Evolutionary conservation across 768 basidiomycete genomes (phyloP).

Genomic region (Tricholoma sp.): DNA sequence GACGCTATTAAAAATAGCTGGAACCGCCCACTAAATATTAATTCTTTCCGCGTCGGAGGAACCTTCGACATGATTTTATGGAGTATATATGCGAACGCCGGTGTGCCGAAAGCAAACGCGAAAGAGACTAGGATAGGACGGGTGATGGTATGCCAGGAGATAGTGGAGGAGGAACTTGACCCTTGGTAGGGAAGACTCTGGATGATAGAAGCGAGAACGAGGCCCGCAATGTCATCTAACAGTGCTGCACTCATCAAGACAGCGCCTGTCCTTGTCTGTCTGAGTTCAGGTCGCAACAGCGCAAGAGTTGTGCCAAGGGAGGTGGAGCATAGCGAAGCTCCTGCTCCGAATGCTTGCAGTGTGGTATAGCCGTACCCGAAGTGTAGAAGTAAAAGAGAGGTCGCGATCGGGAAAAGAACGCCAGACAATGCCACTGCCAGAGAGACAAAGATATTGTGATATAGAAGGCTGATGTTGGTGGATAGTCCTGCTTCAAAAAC

Average conservation of each 20-base stretch:
- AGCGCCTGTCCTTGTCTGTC: conserved; percentile 46
- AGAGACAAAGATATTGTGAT: conserved; percentile 44
- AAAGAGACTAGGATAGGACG: conserved; percentile 53
- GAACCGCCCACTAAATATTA: conserved; percentile 8
- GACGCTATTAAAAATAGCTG: conserved; percentile 34
- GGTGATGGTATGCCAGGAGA: conserved; percentile 35
- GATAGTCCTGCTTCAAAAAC: conserved; percentile 59
- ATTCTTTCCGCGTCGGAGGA: not conserved
- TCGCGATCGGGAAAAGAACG: conserved; percentile 43
- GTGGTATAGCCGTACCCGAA: conserved; percentile 34
- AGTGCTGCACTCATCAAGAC: conserved; percentile 59
- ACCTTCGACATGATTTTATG: conserved; percentile 1
- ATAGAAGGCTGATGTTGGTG: conserved; percentile 40
- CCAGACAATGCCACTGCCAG: conserved; percentile 46
- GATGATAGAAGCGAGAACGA: conserved; percentile 55
- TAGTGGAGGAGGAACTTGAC: conserved; percentile 5
- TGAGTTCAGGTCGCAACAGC: conserved; percentile 44
- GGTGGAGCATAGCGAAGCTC: conserved; percentile 58
- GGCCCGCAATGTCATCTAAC: conserved; percentile 59
- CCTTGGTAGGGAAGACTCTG: conserved; percentile 28
- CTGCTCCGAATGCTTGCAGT: conserved; percentile 54
- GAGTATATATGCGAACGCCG: conserved; percentile 24
- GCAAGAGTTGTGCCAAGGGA: conserved; percentile 66
- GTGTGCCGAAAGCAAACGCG: conserved; percentile 39
- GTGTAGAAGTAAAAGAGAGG: conserved; percentile 40